phyloP scores from a whole-genome alignment of 768 basidiomycete genomes.

The Coprinopsis strossmayeri region DNA sequence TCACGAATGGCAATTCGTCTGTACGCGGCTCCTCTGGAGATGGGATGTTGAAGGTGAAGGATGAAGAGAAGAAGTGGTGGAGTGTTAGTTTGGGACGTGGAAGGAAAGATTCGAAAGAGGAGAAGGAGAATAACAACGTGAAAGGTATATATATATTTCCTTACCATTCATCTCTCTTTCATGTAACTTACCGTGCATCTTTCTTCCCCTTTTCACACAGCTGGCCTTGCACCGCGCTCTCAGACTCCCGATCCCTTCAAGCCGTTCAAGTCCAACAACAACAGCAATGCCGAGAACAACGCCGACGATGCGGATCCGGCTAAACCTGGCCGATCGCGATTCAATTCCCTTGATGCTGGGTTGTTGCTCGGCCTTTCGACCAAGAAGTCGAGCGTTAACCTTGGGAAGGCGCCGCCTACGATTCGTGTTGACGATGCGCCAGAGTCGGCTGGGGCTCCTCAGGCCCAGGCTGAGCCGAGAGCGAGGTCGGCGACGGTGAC shows the following conservation, averaged over 20 bases:
- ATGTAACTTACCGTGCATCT: background rate
- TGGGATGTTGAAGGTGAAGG: conserved; percentile 28
- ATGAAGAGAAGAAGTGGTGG: conserved; percentile 63
- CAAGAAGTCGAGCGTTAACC: conserved; percentile 23
- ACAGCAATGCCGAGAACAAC: conserved; percentile 17
- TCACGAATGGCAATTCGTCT: conserved; percentile 12
- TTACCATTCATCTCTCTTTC: background rate
- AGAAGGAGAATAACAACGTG: conserved; percentile 39
- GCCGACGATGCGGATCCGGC: too few species aligned
- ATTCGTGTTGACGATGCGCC: conserved; percentile 4
- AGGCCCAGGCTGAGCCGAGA: background rate
- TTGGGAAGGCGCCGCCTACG: background rate
- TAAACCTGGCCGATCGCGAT: conserved; percentile 43
- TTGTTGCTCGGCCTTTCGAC: conserved; percentile 27
- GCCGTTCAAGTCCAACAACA: background rate
- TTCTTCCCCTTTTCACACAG: background rate
- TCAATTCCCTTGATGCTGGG: conserved; percentile 55
- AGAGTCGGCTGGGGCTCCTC: conserved; percentile 6
- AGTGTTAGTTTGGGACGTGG: conserved; percentile 72
- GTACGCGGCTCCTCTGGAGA: conserved; percentile 20
- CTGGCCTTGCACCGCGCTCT: background rate
- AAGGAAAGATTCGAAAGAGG: conserved; percentile 67
- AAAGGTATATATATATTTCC: conserved; percentile 20
- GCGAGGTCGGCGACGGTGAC: conserved; percentile 3
- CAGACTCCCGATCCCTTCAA: conserved; percentile 42